These are phyloP conservation scores for Dothiorella sarmentorum DNA, from an alignment of 2,329 filamentous ascomycete species.

Conservation along the genomic window DNA sequence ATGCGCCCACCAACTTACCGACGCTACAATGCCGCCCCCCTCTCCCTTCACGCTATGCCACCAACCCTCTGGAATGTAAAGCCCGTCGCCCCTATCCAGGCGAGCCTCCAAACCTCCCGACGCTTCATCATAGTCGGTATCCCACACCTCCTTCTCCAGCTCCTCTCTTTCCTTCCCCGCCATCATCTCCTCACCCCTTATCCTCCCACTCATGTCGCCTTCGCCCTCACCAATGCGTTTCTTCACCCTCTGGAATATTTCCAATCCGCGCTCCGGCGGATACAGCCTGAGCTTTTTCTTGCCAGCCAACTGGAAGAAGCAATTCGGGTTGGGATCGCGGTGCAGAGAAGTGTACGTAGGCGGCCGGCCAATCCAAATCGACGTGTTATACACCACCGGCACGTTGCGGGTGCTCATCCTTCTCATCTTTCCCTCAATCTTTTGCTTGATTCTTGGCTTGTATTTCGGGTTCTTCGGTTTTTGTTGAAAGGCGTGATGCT, in stretches of 20 bases:
- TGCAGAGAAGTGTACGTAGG: conserved; percentile 90
- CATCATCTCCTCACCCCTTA: conserved; percentile 91
- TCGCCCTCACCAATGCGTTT: conserved; percentile 18
- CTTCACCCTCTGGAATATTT: conserved; percentile 48
- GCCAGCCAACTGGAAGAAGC: conserved; percentile 80
- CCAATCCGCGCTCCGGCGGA: conserved; percentile 64
- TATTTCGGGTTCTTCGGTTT: conserved; percentile 12
- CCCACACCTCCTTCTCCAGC: conserved; percentile 72
- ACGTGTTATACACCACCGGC: conserved; percentile 80
- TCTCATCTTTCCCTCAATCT: no score
- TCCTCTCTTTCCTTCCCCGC: conserved; percentile 65
- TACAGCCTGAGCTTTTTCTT: conserved; percentile 71
- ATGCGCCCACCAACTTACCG: conserved; percentile 41
- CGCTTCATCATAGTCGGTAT: conserved; percentile 25
- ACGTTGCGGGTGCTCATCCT: no score
- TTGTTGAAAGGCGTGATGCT: conserved; percentile 46
- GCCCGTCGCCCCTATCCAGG: conserved; percentile 62
- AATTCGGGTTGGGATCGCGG: conserved; percentile 87
- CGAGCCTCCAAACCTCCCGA: conserved; percentile 34
- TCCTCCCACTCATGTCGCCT: conserved; percentile 37
- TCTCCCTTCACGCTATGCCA: conserved; percentile 78
- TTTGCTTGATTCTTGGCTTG: no score
- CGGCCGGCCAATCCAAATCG: conserved; percentile 82
- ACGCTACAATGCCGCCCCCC: conserved; percentile 55
- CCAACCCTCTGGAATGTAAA: conserved; percentile 81